Conservation (phyloP, 441 rosid genomes). For the Flueggea neowawraea region DNA sequence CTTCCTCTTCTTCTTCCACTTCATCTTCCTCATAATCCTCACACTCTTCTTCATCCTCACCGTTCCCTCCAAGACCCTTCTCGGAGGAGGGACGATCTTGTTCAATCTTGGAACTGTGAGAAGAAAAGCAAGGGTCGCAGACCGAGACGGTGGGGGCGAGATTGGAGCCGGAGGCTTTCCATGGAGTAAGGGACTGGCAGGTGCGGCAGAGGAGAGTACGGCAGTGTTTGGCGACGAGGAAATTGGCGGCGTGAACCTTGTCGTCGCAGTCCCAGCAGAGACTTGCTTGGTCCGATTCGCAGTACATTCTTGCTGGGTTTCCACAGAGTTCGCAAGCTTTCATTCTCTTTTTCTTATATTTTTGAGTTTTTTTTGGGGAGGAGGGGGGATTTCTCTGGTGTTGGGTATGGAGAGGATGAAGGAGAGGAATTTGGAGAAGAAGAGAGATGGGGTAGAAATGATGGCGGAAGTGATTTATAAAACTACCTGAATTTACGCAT, state of each 20-base stretch:
- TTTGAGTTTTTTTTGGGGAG: too few species aligned
- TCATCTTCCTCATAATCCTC: conserved; percentile 17
- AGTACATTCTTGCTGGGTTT: conserved; percentile 52
- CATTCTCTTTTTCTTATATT: conserved; percentile 25
- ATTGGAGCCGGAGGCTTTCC: conserved; percentile 73
- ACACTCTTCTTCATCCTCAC: not conserved
- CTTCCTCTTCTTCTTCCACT: conserved; percentile 18
- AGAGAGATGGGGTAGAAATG: not conserved
- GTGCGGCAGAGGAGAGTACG: conserved; percentile 66
- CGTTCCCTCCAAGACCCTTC: too few species aligned
- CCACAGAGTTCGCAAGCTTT: conserved; percentile 76
- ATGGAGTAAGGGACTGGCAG: conserved; percentile 65
- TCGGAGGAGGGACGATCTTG: too few species aligned
- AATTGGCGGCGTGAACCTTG: conserved; percentile 86
- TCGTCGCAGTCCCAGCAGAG: conserved; percentile 87
- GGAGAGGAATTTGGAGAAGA: not conserved
- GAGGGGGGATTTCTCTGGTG: not conserved
- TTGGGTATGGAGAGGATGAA: not conserved
- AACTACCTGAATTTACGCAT: conserved; percentile 17
- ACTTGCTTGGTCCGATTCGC: conserved; percentile 88
- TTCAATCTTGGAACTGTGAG: not conserved
- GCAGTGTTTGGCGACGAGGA: conserved; percentile 77
- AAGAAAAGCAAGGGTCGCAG: conserved; percentile 48
- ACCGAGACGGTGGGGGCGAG: conserved; percentile 59
- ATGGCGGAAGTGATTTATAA: not conserved